Base-by-base conservation (phyloP, 768 basidiomycete genomes). In the Lyophyllum decastes region DNA sequence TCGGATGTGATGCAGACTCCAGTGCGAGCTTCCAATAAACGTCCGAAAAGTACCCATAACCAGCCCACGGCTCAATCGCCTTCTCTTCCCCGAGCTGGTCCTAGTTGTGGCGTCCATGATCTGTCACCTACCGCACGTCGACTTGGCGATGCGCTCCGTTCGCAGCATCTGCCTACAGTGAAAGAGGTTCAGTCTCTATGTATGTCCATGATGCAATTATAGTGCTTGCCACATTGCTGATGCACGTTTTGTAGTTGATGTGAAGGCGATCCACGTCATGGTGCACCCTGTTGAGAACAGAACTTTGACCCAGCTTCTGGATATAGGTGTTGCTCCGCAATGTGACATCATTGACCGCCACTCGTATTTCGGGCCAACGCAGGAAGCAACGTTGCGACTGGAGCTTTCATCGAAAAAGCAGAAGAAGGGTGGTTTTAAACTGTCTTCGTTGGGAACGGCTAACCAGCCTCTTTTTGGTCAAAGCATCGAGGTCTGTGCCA, bases 341-440 rank as follows among this genome's bases (percentile, higher is more conserved):
- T 17, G 27, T 14, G 27, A 25, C n/a, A 7, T 19, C 16, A n/a
- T 7, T 6, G 21, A 48, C 22, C 2, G 22, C 19, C 47, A 47
- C 10, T 21, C 14, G 5, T 55, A 46, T 33, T 35, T 55, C 22
- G 47, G 47, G 2, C 9, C 4, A 26, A 14, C 35, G 9, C 16
- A 30, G 2, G 24, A 40, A 16, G 43, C 33, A 4, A 34, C 41
- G 14, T 9, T 58, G 17, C 34, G 40, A 2, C 22, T 58, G 33
- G 57, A 58, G 16, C 22, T 58, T 6, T 58, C 50, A 12, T 21
- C 46, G 8, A n/a, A 38, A 44, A 49, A 41, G 19, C 45, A 53
- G 46, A 47, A 54, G 17, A 58, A 48, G 21, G 57, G 57, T 22
- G 51, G 51, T 41, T 58, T 58, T 30, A 58, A 58, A n/a, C 34